Evolutionary conservation across 176 grass and related monocot genomes (phyloP), one percentile per base, ranked within the genome.

Genomic region (Oryza glumipatula): DNA sequence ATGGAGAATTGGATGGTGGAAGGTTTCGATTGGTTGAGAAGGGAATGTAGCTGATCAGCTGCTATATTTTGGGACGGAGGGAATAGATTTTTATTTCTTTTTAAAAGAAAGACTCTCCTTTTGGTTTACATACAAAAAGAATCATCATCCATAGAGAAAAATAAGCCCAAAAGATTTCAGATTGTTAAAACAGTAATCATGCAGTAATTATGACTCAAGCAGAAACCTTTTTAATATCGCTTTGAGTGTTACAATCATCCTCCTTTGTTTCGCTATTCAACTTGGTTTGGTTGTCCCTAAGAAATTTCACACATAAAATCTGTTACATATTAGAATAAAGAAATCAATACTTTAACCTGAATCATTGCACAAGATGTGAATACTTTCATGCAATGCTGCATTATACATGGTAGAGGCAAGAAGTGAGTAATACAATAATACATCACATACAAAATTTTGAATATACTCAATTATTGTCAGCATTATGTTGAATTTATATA

Each of bases 261-360:
- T 47, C 70, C 70, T 80, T 64, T 28, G 65, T 72, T 65, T 89
- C 79, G 13, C 46, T 83, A 56, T 83, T 70, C 69, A 85, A 84
- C 72, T 91, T 80, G 46, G 80, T 74, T 91, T 77, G 80, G 61
- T 86, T 81, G 69, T 77, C 79, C 82, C 95, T 95, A 86, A 82
- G 71, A 60, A 26, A 91, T 39, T 65, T 86, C n/a, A 10, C 44
- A 46, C 10, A 78, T 90, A 63, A 90, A 49, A 32, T 60, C 21
- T 5, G 13, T 35, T 36, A 72, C 19, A 26, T 67, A 56, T 67
- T 49, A 72, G 44, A 70, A 78, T 17, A 69, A 68, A 70, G 82
- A 45, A 6, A 69, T 3, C 43, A 2, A 46, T 66, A 72, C 35
- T 60, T 7, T 46, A 74, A 33, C 36, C 33, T n/a, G 39, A 65